Base-by-base conservation (phyloP, 768 basidiomycete genomes). In the Panaeolus papilionaceus region DNA sequence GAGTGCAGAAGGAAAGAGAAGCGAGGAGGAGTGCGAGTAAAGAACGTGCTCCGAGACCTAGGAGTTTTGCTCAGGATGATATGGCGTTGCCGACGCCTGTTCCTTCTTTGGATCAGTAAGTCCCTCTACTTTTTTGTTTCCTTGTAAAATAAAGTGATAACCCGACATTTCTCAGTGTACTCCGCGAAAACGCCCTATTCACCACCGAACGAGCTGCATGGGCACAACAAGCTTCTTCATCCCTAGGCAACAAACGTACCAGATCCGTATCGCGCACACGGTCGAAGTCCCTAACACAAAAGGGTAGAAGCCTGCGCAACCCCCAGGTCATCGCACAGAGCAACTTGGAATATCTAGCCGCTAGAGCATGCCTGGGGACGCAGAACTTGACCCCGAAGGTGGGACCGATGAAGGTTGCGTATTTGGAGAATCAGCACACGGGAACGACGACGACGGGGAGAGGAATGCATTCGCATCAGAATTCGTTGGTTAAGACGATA, bases 141-240 rank as follows among this genome's bases (percentile, higher is more conserved):
- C 18, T 14, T 45, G 3, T 2, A 45, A 38, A 14, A 49, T 64
- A 20, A 37, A 26, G 39, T 67, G 4, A 33, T 33, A 33, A 39
- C 39, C 64, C 10, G 63, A 58, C n/a, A 65, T 64, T 64, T 64
- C 64, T 39, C 68, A 93, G 92, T 71, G 92, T 93, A 26, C 79
- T 94, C 10, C 85, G 87, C 68, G 90, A 92, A 68, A 86, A 88
- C 11, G 80, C 86, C 64, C 79, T 79, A 58, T 82, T 93, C 11
- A 83, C 88, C n/a, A 81, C 80, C 62, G 86, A 93, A 68, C 88
- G 92, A 16, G 83, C 84, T 62, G 78, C 81, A 70, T 94, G 92
- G 92, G 86, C 90, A 71, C 74, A 77, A 3, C 85, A 90, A 68
- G 92, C 92, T 0, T 78, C 80, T 0, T 79, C 77, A 38, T 92